phyloP scores from a whole-genome alignment of 176 grass and related monocot species.

The Hordeum marinum region DNA sequence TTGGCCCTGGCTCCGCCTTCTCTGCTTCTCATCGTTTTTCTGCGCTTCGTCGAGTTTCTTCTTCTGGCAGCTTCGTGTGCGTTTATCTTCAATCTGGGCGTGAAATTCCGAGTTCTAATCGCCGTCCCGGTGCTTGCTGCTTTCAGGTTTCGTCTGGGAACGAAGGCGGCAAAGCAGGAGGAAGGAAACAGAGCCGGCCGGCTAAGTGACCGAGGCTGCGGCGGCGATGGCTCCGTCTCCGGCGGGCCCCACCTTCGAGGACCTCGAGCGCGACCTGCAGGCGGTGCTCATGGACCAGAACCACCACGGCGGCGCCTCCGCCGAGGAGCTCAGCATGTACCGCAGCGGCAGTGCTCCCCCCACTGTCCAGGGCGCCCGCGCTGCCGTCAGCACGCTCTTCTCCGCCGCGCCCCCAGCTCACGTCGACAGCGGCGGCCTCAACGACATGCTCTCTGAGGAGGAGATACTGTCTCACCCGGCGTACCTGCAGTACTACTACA shows the following conservation, averaged over 20 bases:
- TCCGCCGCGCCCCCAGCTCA: background rate
- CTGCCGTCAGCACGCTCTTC: constrained; percentile 46
- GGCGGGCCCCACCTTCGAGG: constrained; percentile 58
- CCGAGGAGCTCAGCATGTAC: constrained; percentile 69
- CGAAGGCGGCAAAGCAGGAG: background rate
- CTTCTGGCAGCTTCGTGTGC: background rate
- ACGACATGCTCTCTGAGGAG: constrained; percentile 44
- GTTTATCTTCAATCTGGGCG: background rate
- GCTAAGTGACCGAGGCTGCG: background rate
- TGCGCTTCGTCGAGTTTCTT: background rate
- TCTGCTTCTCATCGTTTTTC: background rate
- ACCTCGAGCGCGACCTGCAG: constrained; percentile 75
- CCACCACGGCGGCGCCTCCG: background rate
- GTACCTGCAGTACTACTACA: constrained; percentile 81
- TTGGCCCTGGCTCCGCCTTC: too few species aligned
- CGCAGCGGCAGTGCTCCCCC: constrained; percentile 89
- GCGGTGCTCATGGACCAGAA: constrained; percentile 78
- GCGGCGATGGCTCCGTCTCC: constrained; percentile 39
- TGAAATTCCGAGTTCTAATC: background rate
- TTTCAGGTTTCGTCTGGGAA: constrained; percentile 3
- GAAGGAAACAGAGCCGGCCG: background rate
- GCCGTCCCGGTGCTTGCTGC: background rate
- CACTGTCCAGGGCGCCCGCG: constrained; percentile 75
- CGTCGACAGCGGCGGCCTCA: background rate
- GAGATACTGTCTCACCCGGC: constrained; percentile 78